Percentiles rank a stretch among this genome's conserved stretches.
These are phyloP conservation scores for Fusarium mexicanum DNA, from an alignment of 2,329 filamentous ascomycete species.

Conservation along the genomic window DNA sequence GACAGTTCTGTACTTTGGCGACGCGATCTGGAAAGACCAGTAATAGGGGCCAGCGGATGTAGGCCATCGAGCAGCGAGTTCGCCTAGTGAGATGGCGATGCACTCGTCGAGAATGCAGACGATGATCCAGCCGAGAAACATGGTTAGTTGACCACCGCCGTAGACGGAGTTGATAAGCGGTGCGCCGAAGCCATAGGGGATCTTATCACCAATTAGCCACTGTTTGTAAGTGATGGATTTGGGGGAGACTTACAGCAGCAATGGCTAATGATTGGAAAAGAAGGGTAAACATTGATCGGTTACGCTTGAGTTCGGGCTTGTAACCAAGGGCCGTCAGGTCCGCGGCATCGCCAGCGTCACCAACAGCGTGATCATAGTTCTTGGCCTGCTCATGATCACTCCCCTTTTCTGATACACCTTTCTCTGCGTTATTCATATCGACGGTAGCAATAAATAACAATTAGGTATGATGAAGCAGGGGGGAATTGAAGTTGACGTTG, in stretches of 20 bases:
- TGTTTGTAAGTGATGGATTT: too few relatives aligned
- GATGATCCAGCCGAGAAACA: conserved; percentile 74
- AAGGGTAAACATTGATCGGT: conserved; percentile 43
- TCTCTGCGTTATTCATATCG: conserved; percentile 15
- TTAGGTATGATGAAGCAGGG: background rate
- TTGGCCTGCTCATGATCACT: conserved; percentile 20
- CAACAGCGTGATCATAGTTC: background rate
- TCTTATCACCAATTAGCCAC: conserved; percentile 18
- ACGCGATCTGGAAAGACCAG: conserved; percentile 75
- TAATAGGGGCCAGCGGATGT: conserved; percentile 74
- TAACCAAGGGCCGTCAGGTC: conserved; percentile 60
- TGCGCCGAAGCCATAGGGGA: conserved; percentile 40
- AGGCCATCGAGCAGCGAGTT: conserved; percentile 74
- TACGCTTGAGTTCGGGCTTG: conserved; percentile 41
- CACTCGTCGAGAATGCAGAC: conserved; percentile 76
- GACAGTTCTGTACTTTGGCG: conserved; percentile 66
- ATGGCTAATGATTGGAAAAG: conserved; percentile 44
- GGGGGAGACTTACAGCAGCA: conserved; percentile 33
- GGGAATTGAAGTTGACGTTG: background rate
- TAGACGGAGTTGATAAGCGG: conserved; percentile 39
- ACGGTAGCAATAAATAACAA: background rate
- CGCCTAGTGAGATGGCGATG: conserved; percentile 75
- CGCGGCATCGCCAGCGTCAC: conserved; percentile 35
- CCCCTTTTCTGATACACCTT: conserved; percentile 18
- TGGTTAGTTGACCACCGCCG: conserved; percentile 50